Evolutionary conservation across 2,329 filamentous ascomycete species (phyloP), one percentile per base, ranked within the genome.

Genomic region (Amylocarpus encephaloides): DNA sequence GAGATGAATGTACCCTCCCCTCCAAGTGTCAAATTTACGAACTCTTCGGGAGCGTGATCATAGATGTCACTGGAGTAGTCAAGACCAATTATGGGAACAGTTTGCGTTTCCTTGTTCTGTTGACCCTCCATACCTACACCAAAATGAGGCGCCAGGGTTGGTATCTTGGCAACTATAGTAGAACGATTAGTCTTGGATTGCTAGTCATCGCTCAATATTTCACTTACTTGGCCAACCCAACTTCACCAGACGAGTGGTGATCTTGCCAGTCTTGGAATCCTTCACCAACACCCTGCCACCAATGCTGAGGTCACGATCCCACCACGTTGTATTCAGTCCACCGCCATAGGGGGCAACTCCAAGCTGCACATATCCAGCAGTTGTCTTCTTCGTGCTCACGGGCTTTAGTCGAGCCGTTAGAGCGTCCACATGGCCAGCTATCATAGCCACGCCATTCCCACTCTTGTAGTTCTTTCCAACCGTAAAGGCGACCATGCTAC

Each of bases 281-380:
- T 83, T 86, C 41, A 97, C 83, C 43, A 97, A 75, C 3, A 97
- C 92, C 40, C 90, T 78, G 35, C 93, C 93, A 57, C 90, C 93
- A 61, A 97, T 86, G 58, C 87, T 85, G 46, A 98, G 77, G 68
- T 98, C 93, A 34, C 93, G 82, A 68, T 97, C 93, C 92, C 91
- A 97, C 93, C 93, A 97, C 1, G 93, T 97, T 55, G 77, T 75
- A 66, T 91, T 93, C 54, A 97, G 71, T 1, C 76, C 90, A 45
- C 93, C 92, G 9, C 90, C 92, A 66, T 97, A 98, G 0, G 88
- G 93, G 2, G 93, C 91, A 47, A 97, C 88, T 19, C 88, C 92
- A 6, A 97, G 78, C 72, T 97, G 89, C 26, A 88, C 68, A 65
- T 89, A 98, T 48, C 93, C 92, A 30, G 87, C 85, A 66, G 86